phyloP scores from a whole-genome alignment of 257 asterid genomes.

The Solanum sitiens region DNA sequence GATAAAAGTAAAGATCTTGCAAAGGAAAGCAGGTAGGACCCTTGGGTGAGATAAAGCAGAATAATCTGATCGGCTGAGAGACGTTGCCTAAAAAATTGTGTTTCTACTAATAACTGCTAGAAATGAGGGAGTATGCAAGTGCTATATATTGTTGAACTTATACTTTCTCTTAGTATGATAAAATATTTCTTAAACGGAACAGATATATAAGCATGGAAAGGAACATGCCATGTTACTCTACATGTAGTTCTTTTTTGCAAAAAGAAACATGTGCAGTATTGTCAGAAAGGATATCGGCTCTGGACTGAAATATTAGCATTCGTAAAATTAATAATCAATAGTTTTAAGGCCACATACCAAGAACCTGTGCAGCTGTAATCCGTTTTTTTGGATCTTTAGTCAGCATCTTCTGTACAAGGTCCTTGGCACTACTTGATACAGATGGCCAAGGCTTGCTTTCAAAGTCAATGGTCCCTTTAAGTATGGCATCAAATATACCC shows the following conservation, averaged over 20 bases:
- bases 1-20: neutral
- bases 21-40: neutral
- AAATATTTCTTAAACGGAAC: neutral
- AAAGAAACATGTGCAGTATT: neutral
- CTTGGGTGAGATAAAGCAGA: neutral
- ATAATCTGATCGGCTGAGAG: neutral
- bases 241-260: neutral
- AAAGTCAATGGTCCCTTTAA: constrained; percentile 56
- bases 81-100: neutral
- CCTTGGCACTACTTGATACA: constrained; percentile 65
- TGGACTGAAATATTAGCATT: neutral
- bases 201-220: neutral
- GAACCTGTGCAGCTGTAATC: constrained; percentile 74
- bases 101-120: neutral
- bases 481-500: constrained; percentile 60
- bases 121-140: neutral
- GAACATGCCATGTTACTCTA: neutral
- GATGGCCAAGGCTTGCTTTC: constrained; percentile 69
- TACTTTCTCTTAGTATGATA: neutral
- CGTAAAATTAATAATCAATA: neutral
- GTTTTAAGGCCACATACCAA: constrained; percentile 33
- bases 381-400: constrained; percentile 49
- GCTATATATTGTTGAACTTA: neutral
- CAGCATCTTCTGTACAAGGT: constrained; percentile 65
- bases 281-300: neutral